Evolutionary conservation across 768 basidiomycete genomes (phyloP), one percentile per base, ranked within the genome.

Genomic region (Hortiboletus campestris): DNA sequence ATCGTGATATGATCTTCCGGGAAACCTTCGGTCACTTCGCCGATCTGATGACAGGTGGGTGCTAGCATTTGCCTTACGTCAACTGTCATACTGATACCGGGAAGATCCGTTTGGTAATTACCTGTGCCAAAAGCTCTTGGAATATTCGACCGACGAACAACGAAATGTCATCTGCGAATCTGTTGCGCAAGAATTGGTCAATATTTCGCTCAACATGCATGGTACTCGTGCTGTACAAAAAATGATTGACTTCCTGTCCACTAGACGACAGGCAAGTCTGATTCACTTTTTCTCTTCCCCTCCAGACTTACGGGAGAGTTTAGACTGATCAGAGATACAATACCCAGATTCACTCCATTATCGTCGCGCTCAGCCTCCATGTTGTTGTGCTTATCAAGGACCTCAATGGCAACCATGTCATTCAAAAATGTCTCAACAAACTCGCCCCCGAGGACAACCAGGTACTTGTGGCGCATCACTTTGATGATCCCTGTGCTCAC

Each of bases 351-450:
- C 91, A 94, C 70, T 91, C 93, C 35, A 93, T 98, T 75, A 98
- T 98, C 67, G 80, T 95, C 58, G 96, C 97, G 6, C 84, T 99
- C 66, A 96, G 94, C 76, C 80, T 97, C 55, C 95, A 98, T 72
- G 97, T 99, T 65, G 97, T 99, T 32, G 94, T 95, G 61, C 83
- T 99, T 63, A 99, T 99, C 86, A 99, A 98, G 82, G 97, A 95
- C 72, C 77, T 96, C 67, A 96, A 96, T 68, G 93, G 93, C 49
- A 96, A 96, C 67, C 92, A 98, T 71, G 95, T 98, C 70, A 97
- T 98, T 60, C 97, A 99, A 74, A 99, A 99, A 75, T 99, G 97
- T 75, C 76, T 99, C 65, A 99, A 99, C 80, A 94, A 96, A 75
- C 80, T 99, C 61, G 91, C 91, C 43, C 93, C 97, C 1, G 97